These are phyloP conservation scores for Aureobasidium leucospermi DNA, from an alignment of 2,329 filamentous ascomycete species.

Conservation along the genomic window DNA sequence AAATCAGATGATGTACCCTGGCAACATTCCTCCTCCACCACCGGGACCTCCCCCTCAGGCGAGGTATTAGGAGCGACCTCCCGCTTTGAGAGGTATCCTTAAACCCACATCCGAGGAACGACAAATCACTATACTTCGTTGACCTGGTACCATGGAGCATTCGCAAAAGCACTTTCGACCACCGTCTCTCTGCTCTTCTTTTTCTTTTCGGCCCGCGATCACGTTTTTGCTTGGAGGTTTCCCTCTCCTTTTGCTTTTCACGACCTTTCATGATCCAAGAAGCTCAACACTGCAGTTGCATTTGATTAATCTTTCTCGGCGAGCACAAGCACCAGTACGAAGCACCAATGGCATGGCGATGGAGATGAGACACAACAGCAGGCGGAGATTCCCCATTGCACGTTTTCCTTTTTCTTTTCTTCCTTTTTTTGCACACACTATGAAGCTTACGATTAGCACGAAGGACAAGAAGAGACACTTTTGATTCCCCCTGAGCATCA, in stretches of 20 bases:
- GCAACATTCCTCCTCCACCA: slow-evolving; percentile 4
- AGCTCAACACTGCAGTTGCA: neutral
- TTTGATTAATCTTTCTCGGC: neutral
- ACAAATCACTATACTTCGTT: slow-evolving; percentile 1
- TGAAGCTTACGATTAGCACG: neutral
- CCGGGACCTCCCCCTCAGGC: slow-evolving; percentile 7
- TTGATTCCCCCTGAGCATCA: neutral
- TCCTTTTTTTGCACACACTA: neutral
- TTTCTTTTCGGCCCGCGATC: neutral
- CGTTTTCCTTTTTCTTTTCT: neutral
- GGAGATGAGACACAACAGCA: neutral
- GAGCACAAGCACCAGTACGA: neutral
- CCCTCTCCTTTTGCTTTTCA: neutral
- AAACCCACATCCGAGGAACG: slow-evolving; percentile 5
- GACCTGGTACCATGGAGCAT: neutral
- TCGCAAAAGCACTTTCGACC: neutral
- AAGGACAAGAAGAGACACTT: neutral
- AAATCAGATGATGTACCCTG: slow-evolving; percentile 9
- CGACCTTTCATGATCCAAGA: neutral
- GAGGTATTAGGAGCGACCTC: slow-evolving; percentile 14
- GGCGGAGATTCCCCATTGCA: neutral
- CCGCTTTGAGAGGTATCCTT: slow-evolving; percentile 1
- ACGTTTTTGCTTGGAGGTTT: neutral
- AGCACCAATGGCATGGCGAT: neutral
- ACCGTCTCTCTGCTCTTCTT: neutral